Evolutionary conservation across 2,329 filamentous ascomycete species (phyloP).

Genomic region (Decorospora gaudefroyi): DNA sequence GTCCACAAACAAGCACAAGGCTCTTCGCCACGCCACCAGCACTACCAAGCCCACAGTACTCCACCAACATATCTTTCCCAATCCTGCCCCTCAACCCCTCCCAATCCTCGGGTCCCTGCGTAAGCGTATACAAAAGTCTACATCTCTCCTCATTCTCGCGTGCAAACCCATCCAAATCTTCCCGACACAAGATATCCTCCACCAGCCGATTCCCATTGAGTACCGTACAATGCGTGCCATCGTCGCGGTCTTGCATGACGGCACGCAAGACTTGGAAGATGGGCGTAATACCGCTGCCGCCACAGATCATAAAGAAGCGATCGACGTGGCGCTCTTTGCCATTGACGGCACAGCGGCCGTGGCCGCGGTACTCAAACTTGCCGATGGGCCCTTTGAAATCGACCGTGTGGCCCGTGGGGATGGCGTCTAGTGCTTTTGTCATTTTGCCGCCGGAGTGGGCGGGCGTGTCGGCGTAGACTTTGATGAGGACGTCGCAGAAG

Average conservation of each 20-base stretch:
- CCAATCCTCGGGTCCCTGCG: slow-evolving; percentile 67
- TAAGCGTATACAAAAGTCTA: slow-evolving; percentile 71
- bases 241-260: slow-evolving; percentile 66
- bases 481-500: slow-evolving; percentile 74
- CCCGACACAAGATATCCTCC: slow-evolving; percentile 79
- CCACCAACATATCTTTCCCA: slow-evolving; percentile 63
- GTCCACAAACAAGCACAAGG: slow-evolving; percentile 80
- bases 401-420: slow-evolving; percentile 72
- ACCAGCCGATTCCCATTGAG: slow-evolving; percentile 77
- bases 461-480: slow-evolving; percentile 72
- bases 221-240: slow-evolving; percentile 70
- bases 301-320: slow-evolving; percentile 84
- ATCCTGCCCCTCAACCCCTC: slow-evolving; percentile 70
- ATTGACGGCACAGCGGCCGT: slow-evolving; percentile 66
- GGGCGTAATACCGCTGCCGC: slow-evolving; percentile 88
- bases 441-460: slow-evolving; percentile 71
- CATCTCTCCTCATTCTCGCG: slow-evolving; percentile 61
- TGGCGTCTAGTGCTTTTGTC: slow-evolving; percentile 75
- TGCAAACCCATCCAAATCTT: slow-evolving; percentile 70
- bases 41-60: too few species aligned
- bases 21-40: slow-evolving; percentile 55
- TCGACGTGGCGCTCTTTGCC: slow-evolving; percentile 62
- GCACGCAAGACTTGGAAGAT: slow-evolving; percentile 82
- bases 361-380: slow-evolving; percentile 77
- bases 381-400: slow-evolving; percentile 90